These are phyloP conservation scores for Auxenochlorella protothecoides DNA, from an alignment of 139 green algal species.

Conservation along the genomic window DNA sequence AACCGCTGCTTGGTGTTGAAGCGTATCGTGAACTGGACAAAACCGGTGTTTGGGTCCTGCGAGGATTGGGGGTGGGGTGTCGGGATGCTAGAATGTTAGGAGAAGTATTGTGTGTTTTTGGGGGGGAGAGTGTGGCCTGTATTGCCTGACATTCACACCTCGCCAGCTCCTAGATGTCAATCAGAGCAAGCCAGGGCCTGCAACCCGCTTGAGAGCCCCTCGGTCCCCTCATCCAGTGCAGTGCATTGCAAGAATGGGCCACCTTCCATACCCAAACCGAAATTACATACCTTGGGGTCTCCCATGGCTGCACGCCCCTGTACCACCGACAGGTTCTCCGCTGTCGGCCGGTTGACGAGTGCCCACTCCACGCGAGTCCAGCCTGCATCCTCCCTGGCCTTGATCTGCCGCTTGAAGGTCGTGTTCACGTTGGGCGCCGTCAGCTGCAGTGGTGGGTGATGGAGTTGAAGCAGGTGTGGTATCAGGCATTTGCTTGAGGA, in stretches of 20 bases:
- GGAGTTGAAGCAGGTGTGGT: background rate
- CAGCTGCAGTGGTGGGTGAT: constrained; percentile 8
- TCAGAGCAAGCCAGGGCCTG: background rate
- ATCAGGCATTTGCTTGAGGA: background rate
- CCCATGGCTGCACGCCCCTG: constrained; percentile 33
- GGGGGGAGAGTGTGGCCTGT: too few relatives aligned
- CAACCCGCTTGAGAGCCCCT: too few relatives aligned
- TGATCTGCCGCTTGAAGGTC: constrained; percentile 39
- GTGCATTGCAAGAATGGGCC: background rate
- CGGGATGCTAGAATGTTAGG: too few relatives aligned
- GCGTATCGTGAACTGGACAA: constrained; percentile 37
- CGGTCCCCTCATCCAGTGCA: too few relatives aligned
- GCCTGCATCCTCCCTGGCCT: constrained; percentile 27
- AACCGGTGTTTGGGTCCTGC: constrained; percentile 31
- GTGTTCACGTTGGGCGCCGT: constrained; percentile 28
- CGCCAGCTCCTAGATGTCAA: background rate
- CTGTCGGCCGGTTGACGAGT: constrained; percentile 4
- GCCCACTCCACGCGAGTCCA: constrained; percentile 36
- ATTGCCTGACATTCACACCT: background rate
- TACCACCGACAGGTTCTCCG: constrained; percentile 22
- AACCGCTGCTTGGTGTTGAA: constrained; percentile 32
- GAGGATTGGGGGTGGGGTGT: background rate
- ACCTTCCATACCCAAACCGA: background rate
- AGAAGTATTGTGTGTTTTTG: too few relatives aligned
- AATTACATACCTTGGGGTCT: constrained; percentile 28